Percentiles rank a stretch among this genome's conserved stretches.
phyloP scores from a whole-genome alignment of 1,284 basidiomycete genomes.

The Moesziomyces sp. region DNA sequence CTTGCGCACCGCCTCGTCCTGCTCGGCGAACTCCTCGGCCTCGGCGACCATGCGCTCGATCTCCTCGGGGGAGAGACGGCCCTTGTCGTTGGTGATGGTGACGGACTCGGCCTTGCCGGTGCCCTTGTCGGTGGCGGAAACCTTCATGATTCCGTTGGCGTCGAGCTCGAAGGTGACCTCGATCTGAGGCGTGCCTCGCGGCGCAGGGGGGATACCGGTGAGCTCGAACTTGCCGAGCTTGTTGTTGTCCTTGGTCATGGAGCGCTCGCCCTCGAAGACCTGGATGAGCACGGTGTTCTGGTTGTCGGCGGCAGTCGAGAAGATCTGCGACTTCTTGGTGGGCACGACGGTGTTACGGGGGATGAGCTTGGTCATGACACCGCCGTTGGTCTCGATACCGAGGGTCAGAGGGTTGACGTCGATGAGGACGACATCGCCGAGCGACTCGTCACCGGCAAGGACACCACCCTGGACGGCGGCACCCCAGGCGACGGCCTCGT shows the following conservation, averaged over 20 bases:
- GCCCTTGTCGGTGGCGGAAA: conserved; percentile 66
- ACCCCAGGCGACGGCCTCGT: conserved; percentile 81
- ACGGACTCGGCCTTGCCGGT: conserved; percentile 66
- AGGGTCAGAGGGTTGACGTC: conserved; percentile 94
- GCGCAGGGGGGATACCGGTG: conserved; percentile 88
- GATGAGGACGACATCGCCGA: conserved; percentile 85
- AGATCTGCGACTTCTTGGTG: conserved; percentile 97
- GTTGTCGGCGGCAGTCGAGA: conserved; percentile 76
- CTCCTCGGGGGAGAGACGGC: conserved; percentile 64
- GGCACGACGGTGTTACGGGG: conserved; percentile 97
- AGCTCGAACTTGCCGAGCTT: conserved; percentile 96
- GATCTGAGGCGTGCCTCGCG: conserved; percentile 79
- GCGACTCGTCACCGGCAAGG: conserved; percentile 85
- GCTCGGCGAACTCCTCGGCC: conserved; percentile 67
- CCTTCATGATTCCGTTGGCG: conserved; percentile 68
- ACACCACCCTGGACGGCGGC: conserved; percentile 98
- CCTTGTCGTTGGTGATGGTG: conserved; percentile 67
- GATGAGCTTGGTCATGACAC: conserved; percentile 97
- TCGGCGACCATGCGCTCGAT: conserved; percentile 67
- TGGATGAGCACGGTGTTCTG: conserved; percentile 72
- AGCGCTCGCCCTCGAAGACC: conserved; percentile 93
- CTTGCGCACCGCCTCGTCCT: conserved; percentile 66
- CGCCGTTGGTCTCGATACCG: conserved; percentile 98
- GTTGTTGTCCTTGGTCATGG: conserved; percentile 97
- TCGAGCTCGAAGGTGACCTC: conserved; percentile 68